These are phyloP conservation scores for Coemansia sp. DNA, from an alignment of 192 early-diverging fungal species.

Conservation along the genomic window DNA sequence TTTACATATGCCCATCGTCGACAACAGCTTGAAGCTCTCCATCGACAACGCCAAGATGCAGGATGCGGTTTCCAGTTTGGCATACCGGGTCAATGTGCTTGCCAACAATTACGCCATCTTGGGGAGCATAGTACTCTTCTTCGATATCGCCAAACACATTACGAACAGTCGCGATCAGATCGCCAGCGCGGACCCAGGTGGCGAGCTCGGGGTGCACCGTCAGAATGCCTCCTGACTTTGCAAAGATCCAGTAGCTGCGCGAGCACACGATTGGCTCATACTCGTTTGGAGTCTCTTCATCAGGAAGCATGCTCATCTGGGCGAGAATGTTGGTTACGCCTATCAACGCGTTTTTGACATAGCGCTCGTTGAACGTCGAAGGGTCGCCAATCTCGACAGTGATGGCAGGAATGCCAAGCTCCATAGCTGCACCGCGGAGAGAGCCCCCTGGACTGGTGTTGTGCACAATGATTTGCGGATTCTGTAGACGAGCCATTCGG, in stretches of 20 bases:
- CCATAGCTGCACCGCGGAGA: slow-evolving; percentile 73
- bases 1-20: slow-evolving; percentile 61
- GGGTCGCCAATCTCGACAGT: slow-evolving; percentile 94
- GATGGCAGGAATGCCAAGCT: slow-evolving; percentile 76
- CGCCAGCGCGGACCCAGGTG: slow-evolving; percentile 77
- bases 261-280: slow-evolving; percentile 63
- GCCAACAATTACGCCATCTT: slow-evolving; percentile 80
- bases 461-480: slow-evolving; percentile 81
- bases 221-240: slow-evolving; percentile 80
- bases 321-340: slow-evolving; percentile 62
- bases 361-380: slow-evolving; percentile 79
- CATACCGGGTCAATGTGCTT: slow-evolving; percentile 83
- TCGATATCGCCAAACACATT: slow-evolving; percentile 88
- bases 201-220: slow-evolving; percentile 82
- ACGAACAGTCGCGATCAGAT: slow-evolving; percentile 80
- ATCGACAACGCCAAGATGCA: slow-evolving; percentile 77
- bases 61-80: slow-evolving; percentile 80
- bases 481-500: slow-evolving; percentile 79
- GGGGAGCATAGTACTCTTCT: slow-evolving; percentile 79
- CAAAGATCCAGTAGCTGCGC: slow-evolving; percentile 79
- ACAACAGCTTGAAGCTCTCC: slow-evolving; percentile 55
- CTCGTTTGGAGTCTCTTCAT: slow-evolving; percentile 52
- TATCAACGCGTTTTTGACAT: slow-evolving; percentile 63
- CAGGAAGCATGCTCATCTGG: slow-evolving; percentile 63
- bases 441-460: slow-evolving; percentile 71